Conservation (phyloP, 2,329 filamentous ascomycete genomes). For the Fusarium fujikuroi region DNA sequence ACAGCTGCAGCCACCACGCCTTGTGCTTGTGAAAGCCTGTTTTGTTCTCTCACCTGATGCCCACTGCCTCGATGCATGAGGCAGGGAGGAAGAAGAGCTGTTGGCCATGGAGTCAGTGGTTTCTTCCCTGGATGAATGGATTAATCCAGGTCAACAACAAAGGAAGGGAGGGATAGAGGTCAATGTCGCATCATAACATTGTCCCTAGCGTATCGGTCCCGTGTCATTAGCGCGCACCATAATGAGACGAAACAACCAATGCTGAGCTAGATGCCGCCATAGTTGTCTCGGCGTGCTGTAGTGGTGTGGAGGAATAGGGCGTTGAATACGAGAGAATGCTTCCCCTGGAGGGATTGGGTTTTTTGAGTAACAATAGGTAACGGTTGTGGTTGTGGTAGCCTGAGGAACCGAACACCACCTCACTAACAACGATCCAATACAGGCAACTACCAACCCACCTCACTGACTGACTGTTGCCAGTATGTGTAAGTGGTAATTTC, state of each 20-base stretch:
- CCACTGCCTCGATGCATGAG: neutral
- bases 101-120: neutral
- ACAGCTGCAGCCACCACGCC: conserved; percentile 31
- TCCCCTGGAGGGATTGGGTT: conserved; percentile 21
- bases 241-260: conserved; percentile 26
- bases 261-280: conserved; percentile 21
- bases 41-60: conserved; percentile 8
- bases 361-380: neutral
- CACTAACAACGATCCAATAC: neutral
- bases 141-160: conserved; percentile 6
- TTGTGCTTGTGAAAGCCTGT: conserved; percentile 39
- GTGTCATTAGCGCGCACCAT: conserved; percentile 29
- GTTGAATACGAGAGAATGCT: conserved; percentile 44
- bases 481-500: neutral
- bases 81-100: conserved; percentile 1
- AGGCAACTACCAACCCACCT: neutral
- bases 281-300: conserved; percentile 15
- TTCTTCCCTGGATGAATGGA: conserved; percentile 15
- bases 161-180: conserved; percentile 8
- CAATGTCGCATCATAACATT: conserved; percentile 7
- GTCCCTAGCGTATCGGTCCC: conserved; percentile 31
- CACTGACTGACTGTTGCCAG: neutral
- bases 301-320: conserved; percentile 33
- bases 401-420: conserved; percentile 17
- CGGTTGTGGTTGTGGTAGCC: conserved; percentile 2